These are phyloP conservation scores for Arabidopsis arenosa DNA, from an alignment of 345 rosid genomes.

Conservation along the genomic window DNA sequence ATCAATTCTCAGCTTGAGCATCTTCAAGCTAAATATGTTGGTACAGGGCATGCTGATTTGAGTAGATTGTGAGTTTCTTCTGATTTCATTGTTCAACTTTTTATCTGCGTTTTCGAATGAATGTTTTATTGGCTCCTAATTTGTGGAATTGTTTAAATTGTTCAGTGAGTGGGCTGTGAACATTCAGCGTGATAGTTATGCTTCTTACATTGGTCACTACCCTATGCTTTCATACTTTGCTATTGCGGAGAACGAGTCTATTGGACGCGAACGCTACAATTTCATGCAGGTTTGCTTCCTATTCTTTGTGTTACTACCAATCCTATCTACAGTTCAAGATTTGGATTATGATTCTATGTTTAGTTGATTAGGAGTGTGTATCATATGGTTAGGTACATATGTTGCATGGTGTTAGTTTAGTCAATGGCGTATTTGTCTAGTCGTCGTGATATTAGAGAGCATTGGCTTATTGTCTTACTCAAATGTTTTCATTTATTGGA, in stretches of 20 bases:
- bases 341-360: neutral
- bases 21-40: slow-evolving; percentile 96
- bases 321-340: neutral
- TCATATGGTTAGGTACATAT: neutral
- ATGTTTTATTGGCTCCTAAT: neutral
- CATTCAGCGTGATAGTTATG: slow-evolving; percentile 89
- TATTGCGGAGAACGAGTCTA: slow-evolving; percentile 87
- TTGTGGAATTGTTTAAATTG: neutral
- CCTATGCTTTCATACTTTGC: slow-evolving; percentile 84
- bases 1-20: slow-evolving; percentile 98
- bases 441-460: neutral
- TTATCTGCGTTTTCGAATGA: neutral
- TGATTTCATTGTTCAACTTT: neutral
- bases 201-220: slow-evolving; percentile 87
- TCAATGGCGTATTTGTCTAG: neutral
- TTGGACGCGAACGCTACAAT: slow-evolving; percentile 90
- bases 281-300: slow-evolving; percentile 72
- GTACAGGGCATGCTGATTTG: slow-evolving; percentile 92
- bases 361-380: neutral
- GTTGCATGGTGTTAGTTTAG: neutral
- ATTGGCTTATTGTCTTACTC: neutral
- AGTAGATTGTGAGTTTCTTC: slow-evolving; percentile 73
- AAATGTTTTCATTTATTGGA: neutral
- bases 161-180: slow-evolving; percentile 93
- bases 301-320: neutral